These are phyloP conservation scores for Ampelocalamus luodianensis DNA, from an alignment of 176 grass and related monocot genomes.

Conservation along the genomic window DNA sequence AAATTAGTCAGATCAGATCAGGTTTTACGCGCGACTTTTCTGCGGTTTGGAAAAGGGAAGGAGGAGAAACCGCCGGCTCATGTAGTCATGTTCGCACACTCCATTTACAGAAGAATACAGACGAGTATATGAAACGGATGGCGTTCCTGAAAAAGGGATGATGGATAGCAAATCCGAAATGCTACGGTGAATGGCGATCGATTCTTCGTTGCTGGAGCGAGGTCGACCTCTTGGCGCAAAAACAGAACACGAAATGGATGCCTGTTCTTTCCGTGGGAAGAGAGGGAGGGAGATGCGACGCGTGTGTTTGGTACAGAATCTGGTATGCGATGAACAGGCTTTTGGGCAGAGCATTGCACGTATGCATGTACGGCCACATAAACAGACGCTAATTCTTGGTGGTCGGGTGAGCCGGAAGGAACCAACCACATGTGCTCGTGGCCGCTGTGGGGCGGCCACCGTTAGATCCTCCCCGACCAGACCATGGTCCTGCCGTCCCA, in stretches of 20 bases:
- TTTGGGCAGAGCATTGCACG: background rate
- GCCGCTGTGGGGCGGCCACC: slow-evolving; percentile 8
- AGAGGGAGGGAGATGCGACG: background rate
- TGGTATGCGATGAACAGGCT: too few relatives aligned
- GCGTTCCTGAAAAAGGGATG: background rate
- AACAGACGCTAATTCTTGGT: slow-evolving; percentile 28
- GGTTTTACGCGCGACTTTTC: background rate
- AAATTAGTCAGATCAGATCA: slow-evolving; percentile 17
- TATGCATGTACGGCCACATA: slow-evolving; percentile 23
- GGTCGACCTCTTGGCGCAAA: slow-evolving; percentile 22
- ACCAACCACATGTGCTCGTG: slow-evolving; percentile 41
- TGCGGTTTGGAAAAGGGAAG: background rate
- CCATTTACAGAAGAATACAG: background rate
- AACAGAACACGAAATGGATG: background rate
- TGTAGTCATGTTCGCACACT: background rate
- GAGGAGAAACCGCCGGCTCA: background rate
- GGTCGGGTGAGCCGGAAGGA: slow-evolving; percentile 33
- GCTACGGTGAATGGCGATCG: background rate
- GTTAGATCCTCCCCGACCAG: slow-evolving; percentile 31
- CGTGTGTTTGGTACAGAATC: slow-evolving; percentile 19
- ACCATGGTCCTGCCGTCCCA: slow-evolving; percentile 30
- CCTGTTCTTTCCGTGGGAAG: background rate
- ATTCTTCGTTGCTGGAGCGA: slow-evolving; percentile 16
- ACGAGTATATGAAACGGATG: slow-evolving; percentile 10
- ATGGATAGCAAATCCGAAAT: background rate